Evolutionary conservation across 1,284 basidiomycete genomes (phyloP), one percentile per base, ranked within the genome.

Genomic region (Sutorius eximius): DNA sequence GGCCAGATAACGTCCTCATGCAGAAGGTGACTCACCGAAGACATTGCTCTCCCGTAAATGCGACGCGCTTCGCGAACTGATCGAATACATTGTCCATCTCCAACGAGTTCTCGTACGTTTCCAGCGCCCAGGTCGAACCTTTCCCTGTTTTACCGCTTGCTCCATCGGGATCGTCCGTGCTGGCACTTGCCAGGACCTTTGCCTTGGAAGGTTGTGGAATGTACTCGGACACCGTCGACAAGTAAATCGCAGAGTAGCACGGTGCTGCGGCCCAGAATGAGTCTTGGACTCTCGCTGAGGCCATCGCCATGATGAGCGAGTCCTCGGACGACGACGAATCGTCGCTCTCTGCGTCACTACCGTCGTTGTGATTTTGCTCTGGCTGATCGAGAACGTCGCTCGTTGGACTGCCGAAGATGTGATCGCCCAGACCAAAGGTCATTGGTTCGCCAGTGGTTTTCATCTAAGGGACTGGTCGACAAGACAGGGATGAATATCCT

Each of bases 31-130:
- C 59, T 77, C 52, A 90, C 90, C 91, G 78, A 43, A 94, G 74
- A 65, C 91, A 91, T 65, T 94, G 92, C 58, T 86, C 79, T 33
- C 84, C 82, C 64, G 88, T 84, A 59, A 79, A 77, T 36, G 73
- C 77, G 12, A 88, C 83, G 29, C 89, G 78, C 65, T 83, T 82
- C 48, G 80, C 82, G 67, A 94, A 94, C n/a, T 81, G 77, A 60
- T 91, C 85, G 67, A 94, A 94, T 2, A 88, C 81, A 46, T 82
- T 81, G 68, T 94, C 91, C 30, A 89, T 76, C 32, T 87, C 77
- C 51, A 87, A 67, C 33, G 89, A 89, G 65, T 89, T 84, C 70
- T 93, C 91, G 63, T 91, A 94, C 15, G 78, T 75, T 69, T 94
- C 91, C 10, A 80, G 73, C 4, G 74, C 72, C 87, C 86, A 91